Base-by-base conservation (phyloP, 768 basidiomycete species). In the Mycena galericulata region DNA sequence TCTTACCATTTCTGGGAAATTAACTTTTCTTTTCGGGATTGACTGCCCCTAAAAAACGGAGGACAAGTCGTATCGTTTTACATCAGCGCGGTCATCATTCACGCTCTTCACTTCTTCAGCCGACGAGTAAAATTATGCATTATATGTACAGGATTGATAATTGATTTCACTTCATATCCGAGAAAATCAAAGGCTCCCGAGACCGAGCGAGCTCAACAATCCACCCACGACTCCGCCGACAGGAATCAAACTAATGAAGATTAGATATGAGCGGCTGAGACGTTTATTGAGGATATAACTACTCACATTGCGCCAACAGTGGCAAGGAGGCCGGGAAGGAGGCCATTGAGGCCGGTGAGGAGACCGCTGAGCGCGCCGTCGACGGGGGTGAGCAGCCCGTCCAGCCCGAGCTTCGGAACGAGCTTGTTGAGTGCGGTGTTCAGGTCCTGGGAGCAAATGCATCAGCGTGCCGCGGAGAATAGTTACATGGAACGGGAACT, bases 341-440 rank as follows among this genome's bases (percentile, higher is more conserved):
- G 20, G 14, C 20, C 18, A 27, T 24, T 29, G 20, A 68, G 56
- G 17, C 22, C 30, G 22, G 62, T 58, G 47, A 68, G 55, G n/a
- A 68, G 36, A 10, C 54, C 55, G 5, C 46, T 40, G 2, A 63
- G n/a, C 17, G 67, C 46, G 9, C 14, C 41, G 61, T 68, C 62
- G 9, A 68, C 27, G 20, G 57, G 56, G 4, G 57, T 45, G 34
- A 55, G 41, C 32, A 61, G 14, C 17, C 29, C 38, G 46, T 46
- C 9, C 0, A 68, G 40, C 2, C 55, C 62, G 38, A 68, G 61
- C 22, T 68, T 62, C 24, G 53, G 53, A 12, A 68, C 51, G 11
- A 62, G 54, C 34, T 10, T 56, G 54, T 68, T 68, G 27, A 51
- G 61, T 9, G 49, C 67, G 32, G 45, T 27, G 53, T 53, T 53